These are phyloP conservation scores for Suillus fuscotomentosus DNA, from an alignment of 768 basidiomycete genomes.

Conservation along the genomic window DNA sequence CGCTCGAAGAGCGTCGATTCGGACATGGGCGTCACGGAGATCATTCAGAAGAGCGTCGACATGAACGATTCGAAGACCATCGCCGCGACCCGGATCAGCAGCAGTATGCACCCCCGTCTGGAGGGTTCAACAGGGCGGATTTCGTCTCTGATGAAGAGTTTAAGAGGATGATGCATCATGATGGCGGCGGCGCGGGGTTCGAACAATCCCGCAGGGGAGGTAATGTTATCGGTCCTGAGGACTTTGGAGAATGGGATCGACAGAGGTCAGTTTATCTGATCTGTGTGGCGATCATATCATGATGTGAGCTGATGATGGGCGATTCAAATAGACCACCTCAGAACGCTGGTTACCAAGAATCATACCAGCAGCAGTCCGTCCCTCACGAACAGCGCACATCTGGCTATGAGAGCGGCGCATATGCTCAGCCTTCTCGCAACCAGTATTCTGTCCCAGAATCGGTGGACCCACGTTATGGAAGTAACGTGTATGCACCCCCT, in stretches of 20 bases:
- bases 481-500: slow-evolving; percentile 1
- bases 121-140: slow-evolving; percentile 22
- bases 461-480: background rate
- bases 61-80: background rate
- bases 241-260: slow-evolving; percentile 7
- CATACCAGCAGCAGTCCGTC: background rate
- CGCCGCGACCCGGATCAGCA: slow-evolving; percentile 3
- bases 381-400: background rate
- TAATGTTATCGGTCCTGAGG: slow-evolving; percentile 1
- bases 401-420: background rate
- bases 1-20: slow-evolving; percentile 9
- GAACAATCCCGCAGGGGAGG: background rate
- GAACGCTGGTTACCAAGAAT: slow-evolving; percentile 4
- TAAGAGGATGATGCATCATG: slow-evolving; percentile 15
- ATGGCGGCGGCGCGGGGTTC: slow-evolving; percentile 12
- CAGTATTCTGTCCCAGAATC: background rate
- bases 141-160: slow-evolving; percentile 30
- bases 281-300: background rate
- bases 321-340: slow-evolving; percentile 10
- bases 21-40: slow-evolving; percentile 2
- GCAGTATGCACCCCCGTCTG: background rate
- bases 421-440: slow-evolving; percentile 1
- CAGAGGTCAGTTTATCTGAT: background rate
- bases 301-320: background rate
- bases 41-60: background rate